Evolutionary conservation across 2,329 filamentous ascomycete genomes (phyloP).

Genomic region (Cercospora sojina): DNA sequence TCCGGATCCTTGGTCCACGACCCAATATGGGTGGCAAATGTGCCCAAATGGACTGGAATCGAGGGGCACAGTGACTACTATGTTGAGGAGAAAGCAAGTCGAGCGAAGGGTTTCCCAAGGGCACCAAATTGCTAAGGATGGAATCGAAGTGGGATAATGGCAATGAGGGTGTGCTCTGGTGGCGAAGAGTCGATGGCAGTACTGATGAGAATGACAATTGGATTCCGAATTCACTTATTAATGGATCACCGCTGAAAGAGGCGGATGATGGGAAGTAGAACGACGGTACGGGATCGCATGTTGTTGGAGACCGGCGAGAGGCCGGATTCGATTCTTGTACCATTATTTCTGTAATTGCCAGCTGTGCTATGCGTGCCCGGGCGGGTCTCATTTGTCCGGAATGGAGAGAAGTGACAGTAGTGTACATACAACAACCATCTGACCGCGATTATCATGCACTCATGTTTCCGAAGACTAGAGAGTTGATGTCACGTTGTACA

Average conservation of each 20-base stretch:
- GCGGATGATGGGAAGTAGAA: not conserved
- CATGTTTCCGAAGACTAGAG: no score
- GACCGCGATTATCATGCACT: no score
- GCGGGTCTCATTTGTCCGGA: not conserved
- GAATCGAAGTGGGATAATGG: conserved; percentile 3
- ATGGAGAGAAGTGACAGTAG: no score
- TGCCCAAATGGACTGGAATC: conserved; percentile 1
- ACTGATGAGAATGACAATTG: not conserved
- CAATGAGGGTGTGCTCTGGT: conserved; percentile 7
- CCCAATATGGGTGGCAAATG: conserved; percentile 10
- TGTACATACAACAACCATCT: no score
- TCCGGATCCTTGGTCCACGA: conserved; percentile 6
- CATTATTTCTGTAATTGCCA: not conserved
- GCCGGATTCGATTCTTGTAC: not conserved
- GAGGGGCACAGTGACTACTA: conserved; percentile 3
- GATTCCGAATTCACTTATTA: not conserved
- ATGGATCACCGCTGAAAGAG: not conserved
- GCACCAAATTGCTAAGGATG: conserved; percentile 4
- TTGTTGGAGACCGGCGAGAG: not conserved
- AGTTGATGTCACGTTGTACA: no score
- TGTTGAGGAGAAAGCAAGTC: not conserved
- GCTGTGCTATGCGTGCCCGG: not conserved
- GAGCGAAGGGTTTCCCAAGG: not conserved
- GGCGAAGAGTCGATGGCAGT: not conserved
- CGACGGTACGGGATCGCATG: not conserved